Evolutionary conservation across 164 flowering plant genomes (phyloP), one percentile per base, ranked within the genome.

Genomic region (Protea cynaroides): DNA sequence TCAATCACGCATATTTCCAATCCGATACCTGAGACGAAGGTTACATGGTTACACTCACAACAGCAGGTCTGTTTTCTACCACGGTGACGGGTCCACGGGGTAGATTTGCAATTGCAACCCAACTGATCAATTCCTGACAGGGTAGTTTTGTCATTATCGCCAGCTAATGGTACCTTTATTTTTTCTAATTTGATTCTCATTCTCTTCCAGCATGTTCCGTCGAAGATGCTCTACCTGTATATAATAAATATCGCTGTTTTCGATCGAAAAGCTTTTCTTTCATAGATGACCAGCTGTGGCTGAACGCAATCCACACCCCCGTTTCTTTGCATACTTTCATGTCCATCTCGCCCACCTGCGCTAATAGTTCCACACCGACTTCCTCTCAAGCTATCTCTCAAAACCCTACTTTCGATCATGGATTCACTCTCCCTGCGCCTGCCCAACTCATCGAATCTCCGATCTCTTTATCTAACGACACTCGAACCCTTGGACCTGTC

Each of bases 261-360:
- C 54, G 54, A 5, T 29, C 5, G 34, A 29, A 29, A 29, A 5
- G 34, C 34, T 7, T 38, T 22, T 58, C 24, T 12, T 46, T 18
- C 8, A n/a, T 25, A 15, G 19, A 22, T 37, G 25, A 57, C 60
- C 59, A 55, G 63, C 62, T 25, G 59, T 61, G 62, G 74, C 71
- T 71, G 71, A 61, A 63, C 29, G 51, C 49, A 29, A 58, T 29
- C 34, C 5, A 24, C 4, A 37, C 58, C 60, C 60, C 64, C 59
- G 38, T 46, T 52, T 64, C 69, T 54, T 64, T 70, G 17, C 34
- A 59, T 34, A 73, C 54, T 88, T 92, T 92, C 88, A 92, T 92
- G 98, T 92, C 98, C 98, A 90, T 88, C 91, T 85, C 73, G 87
- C 91, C 96, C 67, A 55, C 80, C 36, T 69, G 77, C 53, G 61